phyloP scores from a whole-genome alignment of 768 basidiomycete species.

The Brasilioporus rufonigricans region DNA sequence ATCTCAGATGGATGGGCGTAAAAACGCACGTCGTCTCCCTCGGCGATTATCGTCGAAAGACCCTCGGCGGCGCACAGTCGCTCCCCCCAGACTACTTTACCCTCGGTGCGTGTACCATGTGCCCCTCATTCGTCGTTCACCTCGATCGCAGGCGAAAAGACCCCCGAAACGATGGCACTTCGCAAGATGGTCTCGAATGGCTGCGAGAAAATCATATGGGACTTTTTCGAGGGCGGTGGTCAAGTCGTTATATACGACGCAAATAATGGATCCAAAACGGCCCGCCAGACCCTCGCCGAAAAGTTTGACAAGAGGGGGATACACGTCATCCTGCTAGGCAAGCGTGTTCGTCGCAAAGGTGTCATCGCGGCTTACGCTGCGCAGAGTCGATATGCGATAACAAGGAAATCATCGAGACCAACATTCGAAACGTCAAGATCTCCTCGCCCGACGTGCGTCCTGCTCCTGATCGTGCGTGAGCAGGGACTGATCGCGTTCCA shows the following conservation, averaged over 20 bases:
- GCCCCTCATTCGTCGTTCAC: background rate
- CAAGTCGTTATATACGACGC: slow-evolving; percentile 99
- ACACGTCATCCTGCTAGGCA: slow-evolving; percentile 93
- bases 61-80: slow-evolving; percentile 82
- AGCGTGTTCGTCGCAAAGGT: slow-evolving; percentile 12
- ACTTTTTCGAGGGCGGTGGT: slow-evolving; percentile 82
- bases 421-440: slow-evolving; percentile 96
- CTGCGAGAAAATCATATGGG: slow-evolving; percentile 87
- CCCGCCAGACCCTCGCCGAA: slow-evolving; percentile 70
- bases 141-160: slow-evolving; percentile 63
- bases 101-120: slow-evolving; percentile 49
- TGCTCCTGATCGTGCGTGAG: background rate
- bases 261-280: slow-evolving; percentile 79
- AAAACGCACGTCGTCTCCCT: slow-evolving; percentile 94
- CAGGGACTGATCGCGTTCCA: slow-evolving; percentile 30
- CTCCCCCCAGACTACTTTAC: slow-evolving; percentile 93
- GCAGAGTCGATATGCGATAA: slow-evolving; percentile 90
- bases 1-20: slow-evolving; percentile 96
- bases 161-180: slow-evolving; percentile 74
- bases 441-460: slow-evolving; percentile 90
- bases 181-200: slow-evolving; percentile 71
- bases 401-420: slow-evolving; percentile 87
- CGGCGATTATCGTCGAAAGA: slow-evolving; percentile 91
- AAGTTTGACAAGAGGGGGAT: slow-evolving; percentile 85
- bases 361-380: slow-evolving; percentile 5